phyloP scores from a whole-genome alignment of 2,329 filamentous ascomycete species.

The Alternaria triticimaculans region DNA sequence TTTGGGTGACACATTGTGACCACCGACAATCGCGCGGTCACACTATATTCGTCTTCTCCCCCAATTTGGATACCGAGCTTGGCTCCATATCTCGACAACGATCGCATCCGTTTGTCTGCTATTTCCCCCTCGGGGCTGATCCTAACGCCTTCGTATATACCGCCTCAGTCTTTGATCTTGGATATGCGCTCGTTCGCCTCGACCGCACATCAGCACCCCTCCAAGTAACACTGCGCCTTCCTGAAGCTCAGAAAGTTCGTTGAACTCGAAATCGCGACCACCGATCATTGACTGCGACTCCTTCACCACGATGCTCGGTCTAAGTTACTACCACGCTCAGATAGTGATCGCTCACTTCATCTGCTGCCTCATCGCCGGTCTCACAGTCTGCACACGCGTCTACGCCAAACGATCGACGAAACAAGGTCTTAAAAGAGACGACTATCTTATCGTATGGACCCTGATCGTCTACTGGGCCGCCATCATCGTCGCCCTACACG shows the following conservation, averaged over 20 bases:
- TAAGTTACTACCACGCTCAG: not conserved
- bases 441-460: not conserved
- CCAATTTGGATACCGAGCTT: not conserved
- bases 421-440: not conserved
- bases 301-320: not conserved
- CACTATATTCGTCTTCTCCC: not conserved
- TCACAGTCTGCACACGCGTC: not conserved
- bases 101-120: not conserved
- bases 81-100: not conserved
- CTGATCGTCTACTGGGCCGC: not conserved
- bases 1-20: not conserved
- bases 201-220: not conserved
- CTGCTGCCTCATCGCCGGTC: not conserved
- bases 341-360: not conserved
- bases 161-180: not conserved
- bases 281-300: too few relatives aligned
- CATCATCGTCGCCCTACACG: not conserved
- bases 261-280: too few relatives aligned
- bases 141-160: not conserved
- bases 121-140: not conserved
- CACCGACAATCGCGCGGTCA: not conserved
- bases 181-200: not conserved
- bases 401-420: not conserved
- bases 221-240: not conserved
- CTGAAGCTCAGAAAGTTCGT: fast-evolving